phyloP scores from a whole-genome alignment of 805 yeast genomes.

The Saccharomycopsis sp. region DNA sequence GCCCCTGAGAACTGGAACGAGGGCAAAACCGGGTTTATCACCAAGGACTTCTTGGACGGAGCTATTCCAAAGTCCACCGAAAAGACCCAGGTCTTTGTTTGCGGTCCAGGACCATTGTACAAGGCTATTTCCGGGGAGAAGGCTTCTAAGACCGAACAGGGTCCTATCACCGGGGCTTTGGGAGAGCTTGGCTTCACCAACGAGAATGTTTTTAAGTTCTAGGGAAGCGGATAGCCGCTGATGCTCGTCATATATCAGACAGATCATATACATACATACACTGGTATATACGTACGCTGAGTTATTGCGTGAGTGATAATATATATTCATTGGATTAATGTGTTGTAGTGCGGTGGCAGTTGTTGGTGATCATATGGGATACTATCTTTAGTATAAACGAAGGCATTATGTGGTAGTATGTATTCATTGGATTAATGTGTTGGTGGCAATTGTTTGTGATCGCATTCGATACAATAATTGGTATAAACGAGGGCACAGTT shows the following conservation, averaged over 20 bases:
- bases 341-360: too few relatives aligned
- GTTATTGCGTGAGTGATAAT: too few relatives aligned
- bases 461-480: too few relatives aligned
- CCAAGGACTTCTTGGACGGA: conserved; percentile 61
- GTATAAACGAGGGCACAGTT: too few relatives aligned
- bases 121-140: conserved; percentile 82
- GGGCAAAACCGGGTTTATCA: conserved; percentile 68
- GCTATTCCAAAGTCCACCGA: conserved; percentile 62
- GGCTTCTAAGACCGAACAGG: conserved; percentile 85
- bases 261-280: background rate
- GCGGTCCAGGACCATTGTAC: conserved; percentile 95
- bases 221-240: conserved; percentile 22
- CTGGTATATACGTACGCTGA: background rate
- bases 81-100: conserved; percentile 71
- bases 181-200: conserved; percentile 82
- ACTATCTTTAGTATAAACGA: too few relatives aligned
- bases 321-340: too few relatives aligned
- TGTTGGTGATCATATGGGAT: too few relatives aligned
- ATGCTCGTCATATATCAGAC: background rate
- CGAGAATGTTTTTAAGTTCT: conserved; percentile 86
- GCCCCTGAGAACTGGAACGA: conserved; percentile 39
- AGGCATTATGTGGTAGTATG: too few relatives aligned
- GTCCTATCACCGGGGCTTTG: conserved; percentile 84
- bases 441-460: too few relatives aligned
- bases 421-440: too few relatives aligned